phyloP scores from a whole-genome alignment of 2,329 filamentous ascomycete species.

The Fusarium sterilihyphosum region DNA sequence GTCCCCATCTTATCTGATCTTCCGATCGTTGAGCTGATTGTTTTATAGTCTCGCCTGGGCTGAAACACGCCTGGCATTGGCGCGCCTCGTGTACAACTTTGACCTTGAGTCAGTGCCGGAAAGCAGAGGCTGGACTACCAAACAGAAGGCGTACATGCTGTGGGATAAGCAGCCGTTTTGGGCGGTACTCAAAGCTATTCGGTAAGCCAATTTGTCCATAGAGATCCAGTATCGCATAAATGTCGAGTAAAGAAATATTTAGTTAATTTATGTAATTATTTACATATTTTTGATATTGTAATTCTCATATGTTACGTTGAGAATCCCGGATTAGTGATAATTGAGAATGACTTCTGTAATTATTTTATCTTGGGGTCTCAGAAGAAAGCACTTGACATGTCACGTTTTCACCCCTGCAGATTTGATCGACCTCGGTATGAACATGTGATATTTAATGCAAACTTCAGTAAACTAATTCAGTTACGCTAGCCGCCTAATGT shows the following conservation, averaged over 20 bases:
- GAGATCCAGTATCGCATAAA: neutral
- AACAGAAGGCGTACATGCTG: neutral
- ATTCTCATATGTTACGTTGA: fast-evolving
- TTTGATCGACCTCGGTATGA: neutral
- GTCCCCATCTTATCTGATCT: fast-evolving
- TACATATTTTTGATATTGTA: too few species aligned
- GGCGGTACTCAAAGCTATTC: neutral
- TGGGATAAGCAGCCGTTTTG: neutral
- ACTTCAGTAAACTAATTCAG: neutral
- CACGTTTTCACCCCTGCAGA: neutral
- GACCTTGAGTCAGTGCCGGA: neutral
- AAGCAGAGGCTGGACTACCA: neutral
- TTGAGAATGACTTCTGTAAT: neutral
- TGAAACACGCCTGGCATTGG: neutral
- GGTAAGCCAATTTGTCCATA: neutral
- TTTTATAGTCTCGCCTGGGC: neutral
- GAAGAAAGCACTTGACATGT: neutral
- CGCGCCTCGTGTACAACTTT: neutral
- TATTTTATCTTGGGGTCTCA: neutral
- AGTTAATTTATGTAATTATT: too few species aligned
- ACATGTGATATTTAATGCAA: neutral
- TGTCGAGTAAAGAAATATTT: too few species aligned
- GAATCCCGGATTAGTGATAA: too few species aligned
- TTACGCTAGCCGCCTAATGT: neutral
- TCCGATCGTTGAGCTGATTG: neutral